Base-by-base conservation (phyloP, 192 early-diverging fungal genomes). In the Chytriomyces hyalinus region DNA sequence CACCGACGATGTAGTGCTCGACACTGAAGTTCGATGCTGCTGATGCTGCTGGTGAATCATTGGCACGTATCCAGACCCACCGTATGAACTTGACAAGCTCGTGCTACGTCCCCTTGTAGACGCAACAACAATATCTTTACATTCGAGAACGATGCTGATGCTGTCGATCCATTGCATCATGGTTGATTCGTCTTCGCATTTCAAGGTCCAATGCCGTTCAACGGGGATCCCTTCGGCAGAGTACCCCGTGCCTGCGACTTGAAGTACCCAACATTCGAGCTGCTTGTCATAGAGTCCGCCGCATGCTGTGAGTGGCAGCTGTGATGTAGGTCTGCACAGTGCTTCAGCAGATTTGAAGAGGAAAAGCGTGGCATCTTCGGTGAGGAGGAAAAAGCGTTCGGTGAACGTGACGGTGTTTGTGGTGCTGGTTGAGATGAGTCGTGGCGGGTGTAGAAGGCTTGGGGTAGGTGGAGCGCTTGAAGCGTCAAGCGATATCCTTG, bases 121-220 rank as follows among this genome's bases (percentile, higher is more conserved):
- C 8, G n/a, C 68, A 17, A 36, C 49, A n/a, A n/a, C 49, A 13
- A 22, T 15, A n/a, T 15, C 49, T 53, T 20, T 28, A 22, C 53
- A 70, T 53, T 70, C 68, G 49, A 70, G 15, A 10, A 67, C 28
- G 28, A 20, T 20, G 17, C 6, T 7, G 68, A 70, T 57, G 6
- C 22, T 7, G 8, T 70, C 26, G 20, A 13, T 8, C 68, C 68
- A 70, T 20, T 44, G 10, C 45, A 17, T 28, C 15, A 51, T 28
- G 6, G 51, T 24, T 4, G 11, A 13, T 57, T 70, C 49, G 26
- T 70, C 68, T 26, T 15, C 20, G 17, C 22, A 70, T 24, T 53
- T 49, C 13, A 70, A 6, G 0, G 17, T 26, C 68, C 68, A 70
- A 11, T 48, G 7, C 68, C 49, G 48, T 53, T 53, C 10, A 10